phyloP scores from a whole-genome alignment of 2,329 filamentous ascomycete genomes.

The Beauveria sp. region DNA sequence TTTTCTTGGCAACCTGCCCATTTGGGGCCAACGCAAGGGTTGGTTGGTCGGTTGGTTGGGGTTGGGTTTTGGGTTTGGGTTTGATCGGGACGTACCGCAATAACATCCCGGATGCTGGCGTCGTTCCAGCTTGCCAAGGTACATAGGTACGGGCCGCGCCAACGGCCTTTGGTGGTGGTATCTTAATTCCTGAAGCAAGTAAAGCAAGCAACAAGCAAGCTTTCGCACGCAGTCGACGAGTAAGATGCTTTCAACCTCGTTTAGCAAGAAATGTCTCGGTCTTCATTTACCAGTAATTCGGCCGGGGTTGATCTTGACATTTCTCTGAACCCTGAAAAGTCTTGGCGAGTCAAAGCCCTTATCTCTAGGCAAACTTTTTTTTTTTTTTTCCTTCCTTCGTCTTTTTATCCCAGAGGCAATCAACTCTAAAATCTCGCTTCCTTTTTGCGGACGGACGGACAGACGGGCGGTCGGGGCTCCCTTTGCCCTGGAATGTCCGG shows the following conservation, averaged over 20 bases:
- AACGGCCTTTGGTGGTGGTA: too few relatives aligned
- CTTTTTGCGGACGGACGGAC: background rate
- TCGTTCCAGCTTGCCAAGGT: background rate
- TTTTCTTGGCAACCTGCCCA: slow-evolving; percentile 5
- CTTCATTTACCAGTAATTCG: background rate
- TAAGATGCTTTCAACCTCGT: too few relatives aligned
- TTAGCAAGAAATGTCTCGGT: background rate
- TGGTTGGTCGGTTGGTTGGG: too few relatives aligned
- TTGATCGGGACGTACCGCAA: slow-evolving; percentile 11
- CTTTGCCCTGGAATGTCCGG: background rate
- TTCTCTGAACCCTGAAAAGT: background rate
- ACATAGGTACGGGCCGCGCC: background rate
- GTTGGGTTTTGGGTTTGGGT: background rate
- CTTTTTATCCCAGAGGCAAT: too few relatives aligned
- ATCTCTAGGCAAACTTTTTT: background rate
- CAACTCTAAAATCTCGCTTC: background rate
- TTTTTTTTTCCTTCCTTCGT: background rate
- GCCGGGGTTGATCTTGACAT: background rate
- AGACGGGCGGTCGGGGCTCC: background rate
- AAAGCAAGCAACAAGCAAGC: too few relatives aligned
- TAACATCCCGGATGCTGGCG: background rate
- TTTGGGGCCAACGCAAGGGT: background rate
- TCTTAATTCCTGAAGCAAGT: too few relatives aligned
- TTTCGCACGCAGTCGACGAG: too few relatives aligned
- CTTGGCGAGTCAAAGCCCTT: slow-evolving; percentile 4